A percentile compares a stretch with the other conserved stretches of the same genome.
phyloP scores from a whole-genome alignment of 1,284 basidiomycete species.

The Ceratobasidium sp. region DNA sequence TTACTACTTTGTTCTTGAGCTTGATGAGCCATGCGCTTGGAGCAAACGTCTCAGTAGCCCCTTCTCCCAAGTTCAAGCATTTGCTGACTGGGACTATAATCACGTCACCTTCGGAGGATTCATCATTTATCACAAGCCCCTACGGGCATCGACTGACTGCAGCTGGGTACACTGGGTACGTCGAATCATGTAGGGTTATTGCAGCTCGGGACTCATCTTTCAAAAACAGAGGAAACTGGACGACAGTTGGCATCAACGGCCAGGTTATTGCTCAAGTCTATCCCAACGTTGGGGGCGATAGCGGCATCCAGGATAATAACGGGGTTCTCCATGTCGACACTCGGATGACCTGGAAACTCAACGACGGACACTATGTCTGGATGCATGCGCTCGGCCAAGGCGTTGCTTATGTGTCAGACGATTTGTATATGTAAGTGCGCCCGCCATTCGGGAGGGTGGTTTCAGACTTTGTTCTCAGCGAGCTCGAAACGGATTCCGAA shows the following conservation, averaged over 20 bases:
- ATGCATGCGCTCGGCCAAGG: conserved; percentile 36
- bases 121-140: conserved; percentile 30
- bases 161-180: conserved; percentile 36
- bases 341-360: conserved; percentile 37
- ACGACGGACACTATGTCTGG: conserved; percentile 33
- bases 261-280: conserved; percentile 29
- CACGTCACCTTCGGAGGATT: conserved; percentile 34
- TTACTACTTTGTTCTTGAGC: background rate
- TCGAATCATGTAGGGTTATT: background rate
- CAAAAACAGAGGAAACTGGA: conserved; percentile 32
- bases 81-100: conserved; percentile 37
- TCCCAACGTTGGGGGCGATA: conserved; percentile 37
- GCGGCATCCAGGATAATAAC: conserved; percentile 37
- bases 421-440: conserved; percentile 31
- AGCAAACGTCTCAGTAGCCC: background rate
- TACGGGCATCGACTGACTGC: conserved; percentile 38
- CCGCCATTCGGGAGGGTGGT: background rate
- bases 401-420: conserved; percentile 30
- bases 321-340: conserved; percentile 37
- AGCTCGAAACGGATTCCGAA: conserved; percentile 36
- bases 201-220: background rate
- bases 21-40: conserved; percentile 1
- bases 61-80: conserved; percentile 33
- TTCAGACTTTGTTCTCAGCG: conserved; percentile 2
- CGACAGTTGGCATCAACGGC: conserved; percentile 2